phyloP scores from a whole-genome alignment of 306 rosid genomes.

The Cicer chorassanicum region DNA sequence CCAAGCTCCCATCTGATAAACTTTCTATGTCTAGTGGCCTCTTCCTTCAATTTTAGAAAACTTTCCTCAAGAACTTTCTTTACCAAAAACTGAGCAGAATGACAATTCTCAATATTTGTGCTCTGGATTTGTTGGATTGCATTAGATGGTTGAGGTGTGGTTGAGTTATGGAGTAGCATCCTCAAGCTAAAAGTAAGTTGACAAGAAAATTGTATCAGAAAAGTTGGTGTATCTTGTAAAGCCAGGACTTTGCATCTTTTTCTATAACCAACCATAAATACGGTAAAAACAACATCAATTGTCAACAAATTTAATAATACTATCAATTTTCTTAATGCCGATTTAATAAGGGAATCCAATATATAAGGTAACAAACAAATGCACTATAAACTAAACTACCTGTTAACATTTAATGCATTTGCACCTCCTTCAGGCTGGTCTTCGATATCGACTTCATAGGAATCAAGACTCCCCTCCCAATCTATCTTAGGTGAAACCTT shows the following conservation, averaged over 20 bases:
- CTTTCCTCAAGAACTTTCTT: constrained; percentile 79
- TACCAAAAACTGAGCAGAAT: constrained; percentile 60
- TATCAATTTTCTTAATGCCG: too few relatives aligned
- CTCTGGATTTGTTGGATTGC: constrained; percentile 55
- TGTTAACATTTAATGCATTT: constrained; percentile 89
- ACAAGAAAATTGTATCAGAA: constrained; percentile 41
- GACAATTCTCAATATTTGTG: constrained; percentile 61
- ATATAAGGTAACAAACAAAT: background rate
- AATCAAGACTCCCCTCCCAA: constrained; percentile 61
- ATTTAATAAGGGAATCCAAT: too few relatives aligned
- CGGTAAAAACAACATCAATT: too few relatives aligned
- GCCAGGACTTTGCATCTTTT: background rate
- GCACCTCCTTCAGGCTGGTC: constrained; percentile 99
- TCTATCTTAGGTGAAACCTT: constrained; percentile 68
- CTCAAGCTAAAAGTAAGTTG: constrained; percentile 72
- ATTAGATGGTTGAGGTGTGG: constrained; percentile 60
- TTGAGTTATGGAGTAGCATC: constrained; percentile 76
- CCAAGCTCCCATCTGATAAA: constrained; percentile 99
- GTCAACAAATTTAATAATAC: too few relatives aligned
- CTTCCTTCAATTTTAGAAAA: constrained; percentile 74
- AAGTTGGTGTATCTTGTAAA: constrained; percentile 20
- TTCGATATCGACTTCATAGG: constrained; percentile 79
- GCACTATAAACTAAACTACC: constrained; percentile 54
- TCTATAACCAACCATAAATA: too few relatives aligned
- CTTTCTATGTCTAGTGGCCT: constrained; percentile 54